phyloP scores from a whole-genome alignment of 2,329 filamentous ascomycete genomes.

The Microcyclosporella mali region DNA sequence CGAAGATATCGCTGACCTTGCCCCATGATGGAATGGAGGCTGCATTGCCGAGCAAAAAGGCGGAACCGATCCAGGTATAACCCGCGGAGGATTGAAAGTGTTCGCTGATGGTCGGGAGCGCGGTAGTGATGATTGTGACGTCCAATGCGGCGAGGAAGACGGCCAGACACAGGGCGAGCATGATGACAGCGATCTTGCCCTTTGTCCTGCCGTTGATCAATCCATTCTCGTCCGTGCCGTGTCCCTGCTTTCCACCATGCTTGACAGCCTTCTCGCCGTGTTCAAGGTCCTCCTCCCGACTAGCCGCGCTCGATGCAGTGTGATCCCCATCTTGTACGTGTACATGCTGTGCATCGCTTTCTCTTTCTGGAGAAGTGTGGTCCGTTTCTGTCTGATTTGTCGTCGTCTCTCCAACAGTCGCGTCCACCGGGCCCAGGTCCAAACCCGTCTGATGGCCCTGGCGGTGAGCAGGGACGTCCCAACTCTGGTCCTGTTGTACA shows the following conservation, averaged over 20 bases:
- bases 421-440: too few species aligned
- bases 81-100: constrained; percentile 47
- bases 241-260: constrained; percentile 17
- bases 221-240: constrained; percentile 14
- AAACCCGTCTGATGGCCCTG: too few species aligned
- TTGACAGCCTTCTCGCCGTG: constrained; percentile 14
- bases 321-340: not conserved
- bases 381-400: too few species aligned
- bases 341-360: not conserved
- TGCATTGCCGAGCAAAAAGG: constrained; percentile 45
- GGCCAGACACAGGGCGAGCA: constrained; percentile 46
- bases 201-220: constrained; percentile 26
- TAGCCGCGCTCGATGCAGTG: constrained; percentile 8
- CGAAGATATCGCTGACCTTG: constrained; percentile 45
- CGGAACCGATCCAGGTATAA: constrained; percentile 50
- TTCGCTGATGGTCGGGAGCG: constrained; percentile 19
- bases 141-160: constrained; percentile 56
- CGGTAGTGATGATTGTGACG: constrained; percentile 33
- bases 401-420: too few species aligned
- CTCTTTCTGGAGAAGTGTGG: too few species aligned
- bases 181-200: constrained; percentile 43
- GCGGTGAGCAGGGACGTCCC: too few species aligned
- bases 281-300: constrained; percentile 11
- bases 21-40: constrained; percentile 24
- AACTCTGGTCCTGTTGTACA: too few species aligned